Evolutionary conservation across 192 early-diverging fungal species (phyloP), one percentile per base, ranked within the genome.

Genomic region (Mortierella antarctica): DNA sequence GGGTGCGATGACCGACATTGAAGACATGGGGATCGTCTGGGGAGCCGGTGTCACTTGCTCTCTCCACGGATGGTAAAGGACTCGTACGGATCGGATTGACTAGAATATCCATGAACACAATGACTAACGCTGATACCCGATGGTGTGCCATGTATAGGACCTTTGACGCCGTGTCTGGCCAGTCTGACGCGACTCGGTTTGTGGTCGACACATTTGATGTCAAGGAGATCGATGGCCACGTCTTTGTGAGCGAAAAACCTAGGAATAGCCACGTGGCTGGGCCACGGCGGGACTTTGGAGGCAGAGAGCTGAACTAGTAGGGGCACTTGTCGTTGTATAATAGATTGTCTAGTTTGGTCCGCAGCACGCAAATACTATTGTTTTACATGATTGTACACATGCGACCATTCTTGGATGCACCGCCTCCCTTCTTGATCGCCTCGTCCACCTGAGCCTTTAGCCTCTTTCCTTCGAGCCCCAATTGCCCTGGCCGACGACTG

Each of bases 21-120:
- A 80, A 18, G 77, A 80, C 9, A 80, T 80, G 77, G 77, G 77
- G 8, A 80, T 80, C 17, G 70, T 80, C 40, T 80, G 77, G 77
- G 77, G 77, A 6, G 77, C 77, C 4, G 77, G 77, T 4, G 55
- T 80, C 5, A 62, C 53, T 39, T 80, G 77, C 41, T 68, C 77
- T 9, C 59, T 80, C 6, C 77, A 80, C 23, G 49, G 62, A 21
- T 80, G 77, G 77, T 80, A 72, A 60, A 31, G 17, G 18, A 53
- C 20, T 7, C 12, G 12, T 39, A 63, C 8, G 23, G 41, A 61
- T 11, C 12, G 21, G 60, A 47, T 5, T 2, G 7, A 18, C 14
- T 21, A 62, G 18, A 51, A 12, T 51, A 51, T 18, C 46, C 15
- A 4, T 13, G 20, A 57, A 18, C 55, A 57, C 12, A 57, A 17